These are phyloP conservation scores for Sphagnum magellanicum DNA, from an alignment of 228 moss, liverwort and hornwort species.

Conservation along the genomic window DNA sequence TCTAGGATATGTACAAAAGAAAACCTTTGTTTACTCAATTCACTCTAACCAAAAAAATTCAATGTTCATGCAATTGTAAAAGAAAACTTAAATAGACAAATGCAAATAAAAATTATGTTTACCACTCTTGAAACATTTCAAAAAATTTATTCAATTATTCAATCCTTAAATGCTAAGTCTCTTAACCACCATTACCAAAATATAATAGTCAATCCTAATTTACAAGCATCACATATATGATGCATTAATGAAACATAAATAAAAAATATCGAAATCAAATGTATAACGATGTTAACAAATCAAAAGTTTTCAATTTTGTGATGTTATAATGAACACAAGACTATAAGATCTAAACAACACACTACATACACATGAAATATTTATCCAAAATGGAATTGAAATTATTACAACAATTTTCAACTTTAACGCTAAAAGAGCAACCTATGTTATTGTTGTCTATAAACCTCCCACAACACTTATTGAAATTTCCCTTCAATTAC, in stretches of 20 bases:
- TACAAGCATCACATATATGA: not conserved
- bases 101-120: not conserved
- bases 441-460: not conserved
- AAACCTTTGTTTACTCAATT: not conserved
- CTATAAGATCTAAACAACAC: not conserved
- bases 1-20: not conserved
- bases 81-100: not conserved
- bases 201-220: not conserved
- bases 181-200: not conserved
- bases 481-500: no score
- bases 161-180: not conserved
- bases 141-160: not conserved
- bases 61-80: not conserved
- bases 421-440: not conserved
- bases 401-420: not conserved
- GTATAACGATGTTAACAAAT: not conserved
- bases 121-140: not conserved
- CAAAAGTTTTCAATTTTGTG: not conserved
- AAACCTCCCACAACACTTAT: no score
- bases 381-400: not conserved
- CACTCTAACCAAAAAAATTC: not conserved
- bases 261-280: not conserved
- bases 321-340: not conserved
- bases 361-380: not conserved
- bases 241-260: not conserved